Conservation (phyloP, 495 filamentous ascomycete genomes). For the Sordaria brevicollis region DNA sequence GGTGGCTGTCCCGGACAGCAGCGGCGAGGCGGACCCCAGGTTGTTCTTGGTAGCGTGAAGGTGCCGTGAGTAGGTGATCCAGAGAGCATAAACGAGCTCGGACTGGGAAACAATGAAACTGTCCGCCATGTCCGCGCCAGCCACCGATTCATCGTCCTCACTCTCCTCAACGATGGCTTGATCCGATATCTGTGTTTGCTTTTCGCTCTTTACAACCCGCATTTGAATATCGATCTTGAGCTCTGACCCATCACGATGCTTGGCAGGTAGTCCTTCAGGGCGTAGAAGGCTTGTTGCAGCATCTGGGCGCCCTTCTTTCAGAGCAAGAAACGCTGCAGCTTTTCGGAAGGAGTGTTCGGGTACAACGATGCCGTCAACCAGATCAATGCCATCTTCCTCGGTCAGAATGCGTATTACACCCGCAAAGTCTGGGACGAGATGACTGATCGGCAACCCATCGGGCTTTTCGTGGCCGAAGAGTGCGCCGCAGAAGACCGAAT, state of each 20-base stretch:
- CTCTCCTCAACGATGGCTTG: slow-evolving; percentile 37
- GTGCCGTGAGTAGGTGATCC: slow-evolving; percentile 93
- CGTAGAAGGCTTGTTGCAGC: slow-evolving; percentile 67
- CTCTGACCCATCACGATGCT: slow-evolving; percentile 79
- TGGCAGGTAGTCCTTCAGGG: slow-evolving; percentile 72
- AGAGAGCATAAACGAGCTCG: slow-evolving; percentile 87
- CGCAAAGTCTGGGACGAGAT: slow-evolving; percentile 81
- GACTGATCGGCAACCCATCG: slow-evolving; percentile 65
- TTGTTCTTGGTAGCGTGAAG: slow-evolving; percentile 61
- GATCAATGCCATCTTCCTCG: slow-evolving; percentile 71
- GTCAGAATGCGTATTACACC: slow-evolving; percentile 67
- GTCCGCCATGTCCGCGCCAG: slow-evolving; percentile 13
- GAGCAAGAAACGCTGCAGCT: slow-evolving; percentile 69
- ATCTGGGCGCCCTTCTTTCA: slow-evolving; percentile 69
- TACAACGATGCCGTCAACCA: slow-evolving; percentile 91
- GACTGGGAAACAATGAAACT: slow-evolving; percentile 31
- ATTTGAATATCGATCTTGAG: slow-evolving; percentile 92
- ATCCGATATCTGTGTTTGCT: slow-evolving; percentile 29
- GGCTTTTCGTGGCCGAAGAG: slow-evolving; percentile 81
- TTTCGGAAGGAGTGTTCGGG: slow-evolving; percentile 93
- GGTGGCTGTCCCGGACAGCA: slow-evolving; percentile 48
- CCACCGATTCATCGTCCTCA: slow-evolving; percentile 37
- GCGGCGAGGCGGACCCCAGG: slow-evolving; percentile 45
- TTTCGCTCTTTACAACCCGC: slow-evolving; percentile 87
- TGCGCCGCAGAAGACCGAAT: slow-evolving; percentile 85